These are phyloP conservation scores for Trichoderma oligosporum DNA, from an alignment of 2,329 filamentous ascomycete genomes.

Conservation along the genomic window DNA sequence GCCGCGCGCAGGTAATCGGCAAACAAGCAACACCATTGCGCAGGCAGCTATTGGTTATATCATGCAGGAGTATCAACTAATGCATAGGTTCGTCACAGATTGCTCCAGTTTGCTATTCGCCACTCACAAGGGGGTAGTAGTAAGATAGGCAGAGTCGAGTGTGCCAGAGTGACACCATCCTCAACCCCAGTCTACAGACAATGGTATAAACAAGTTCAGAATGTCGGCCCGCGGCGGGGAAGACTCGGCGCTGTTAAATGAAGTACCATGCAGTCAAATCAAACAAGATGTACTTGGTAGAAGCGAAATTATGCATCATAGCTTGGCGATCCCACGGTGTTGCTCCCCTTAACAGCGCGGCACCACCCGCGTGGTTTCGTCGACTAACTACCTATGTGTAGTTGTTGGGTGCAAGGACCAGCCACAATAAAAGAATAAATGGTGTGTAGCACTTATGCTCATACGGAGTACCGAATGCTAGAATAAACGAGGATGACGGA, in stretches of 20 bases:
- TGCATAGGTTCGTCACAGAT: conserved; percentile 3
- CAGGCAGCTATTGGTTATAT: neutral
- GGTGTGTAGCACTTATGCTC: neutral
- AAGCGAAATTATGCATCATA: neutral
- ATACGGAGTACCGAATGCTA: neutral
- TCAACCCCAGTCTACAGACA: neutral
- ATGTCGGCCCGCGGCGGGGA: neutral
- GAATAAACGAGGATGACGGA: neutral
- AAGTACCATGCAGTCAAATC: neutral
- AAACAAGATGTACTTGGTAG: neutral
- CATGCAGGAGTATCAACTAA: neutral
- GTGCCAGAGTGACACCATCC: neutral
- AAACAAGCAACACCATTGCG: neutral
- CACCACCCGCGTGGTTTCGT: conserved; percentile 9
- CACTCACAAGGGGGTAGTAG: neutral
- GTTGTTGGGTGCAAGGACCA: conserved; percentile 4
- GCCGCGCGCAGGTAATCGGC: neutral
- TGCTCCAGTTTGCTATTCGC: neutral
- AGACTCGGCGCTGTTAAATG: neutral
- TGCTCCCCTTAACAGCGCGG: conserved; percentile 10
- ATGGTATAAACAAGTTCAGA: neutral
- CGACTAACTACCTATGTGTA: neutral
- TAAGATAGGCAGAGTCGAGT: neutral
- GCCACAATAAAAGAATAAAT: neutral
- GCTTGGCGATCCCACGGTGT: neutral